Evolutionary conservation across 345 rosid species (phyloP).

Genomic region (Brassica juncea): DNA sequence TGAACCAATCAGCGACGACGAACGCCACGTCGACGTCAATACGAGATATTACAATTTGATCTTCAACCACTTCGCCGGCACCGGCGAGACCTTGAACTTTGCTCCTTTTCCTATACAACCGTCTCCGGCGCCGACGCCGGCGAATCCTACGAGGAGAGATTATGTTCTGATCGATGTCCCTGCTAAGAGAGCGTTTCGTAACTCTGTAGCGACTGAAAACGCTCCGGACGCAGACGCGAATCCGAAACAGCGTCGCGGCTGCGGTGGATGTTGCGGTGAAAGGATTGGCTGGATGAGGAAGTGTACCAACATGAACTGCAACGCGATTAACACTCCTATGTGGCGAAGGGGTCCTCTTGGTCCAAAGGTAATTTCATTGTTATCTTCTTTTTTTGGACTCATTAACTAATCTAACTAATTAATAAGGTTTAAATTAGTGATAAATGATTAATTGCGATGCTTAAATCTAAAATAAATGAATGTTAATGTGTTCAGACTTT

Average conservation of each 20-base stretch:
- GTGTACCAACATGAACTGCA: constrained; percentile 37
- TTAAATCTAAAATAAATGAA: background rate
- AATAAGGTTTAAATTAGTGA: background rate
- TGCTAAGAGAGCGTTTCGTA: constrained; percentile 17
- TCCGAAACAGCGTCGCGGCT: background rate
- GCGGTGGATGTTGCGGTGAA: background rate
- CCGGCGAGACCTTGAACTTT: constrained; percentile 16
- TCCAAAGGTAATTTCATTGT: constrained; percentile 27
- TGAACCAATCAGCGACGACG: background rate
- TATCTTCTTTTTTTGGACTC: too few relatives aligned
- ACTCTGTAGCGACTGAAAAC: background rate
- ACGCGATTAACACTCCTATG: constrained; percentile 34
- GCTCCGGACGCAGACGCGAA: background rate
- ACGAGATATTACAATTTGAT: constrained; percentile 18
- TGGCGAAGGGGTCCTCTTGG: constrained; percentile 47
- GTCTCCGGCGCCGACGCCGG: constrained; percentile 5
- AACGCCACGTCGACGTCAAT: constrained; percentile 8
- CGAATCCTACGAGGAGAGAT: background rate
- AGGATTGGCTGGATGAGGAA: background rate
- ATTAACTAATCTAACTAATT: background rate
- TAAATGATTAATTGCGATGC: constrained; percentile 1
- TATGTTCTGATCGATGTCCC: constrained; percentile 37
- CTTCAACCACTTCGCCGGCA: constrained; percentile 23
- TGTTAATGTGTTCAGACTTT: constrained; percentile 28
- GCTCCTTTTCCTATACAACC: constrained; percentile 14